phyloP scores from a whole-genome alignment of 257 asterid genomes.

The Solanum sparsipilum region DNA sequence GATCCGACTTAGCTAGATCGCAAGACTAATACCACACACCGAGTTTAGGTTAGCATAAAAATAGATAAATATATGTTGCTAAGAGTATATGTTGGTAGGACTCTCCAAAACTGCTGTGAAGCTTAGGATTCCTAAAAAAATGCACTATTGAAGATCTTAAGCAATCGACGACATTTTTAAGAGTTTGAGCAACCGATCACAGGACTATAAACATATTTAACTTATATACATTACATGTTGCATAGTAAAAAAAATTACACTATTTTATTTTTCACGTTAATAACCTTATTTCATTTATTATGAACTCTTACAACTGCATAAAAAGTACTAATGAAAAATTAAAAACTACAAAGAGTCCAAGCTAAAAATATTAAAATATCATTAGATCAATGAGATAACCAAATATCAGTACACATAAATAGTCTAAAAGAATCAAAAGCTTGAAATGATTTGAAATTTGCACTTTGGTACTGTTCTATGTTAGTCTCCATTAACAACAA shows the following conservation, averaged over 20 bases:
- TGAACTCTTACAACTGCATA: not conserved
- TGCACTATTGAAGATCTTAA: not conserved
- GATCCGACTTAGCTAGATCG: not conserved
- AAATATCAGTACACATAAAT: not conserved
- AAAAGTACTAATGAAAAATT: not conserved
- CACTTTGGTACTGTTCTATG: not conserved
- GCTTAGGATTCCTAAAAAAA: not conserved
- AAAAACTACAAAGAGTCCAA: not conserved
- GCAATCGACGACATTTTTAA: not conserved
- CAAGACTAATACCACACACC: not conserved
- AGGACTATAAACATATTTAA: not conserved
- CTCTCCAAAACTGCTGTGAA: not conserved
- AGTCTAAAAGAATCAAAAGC: not conserved
- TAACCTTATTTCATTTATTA: not conserved
- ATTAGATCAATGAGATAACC: not conserved
- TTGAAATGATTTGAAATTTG: not conserved
- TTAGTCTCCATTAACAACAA: not conserved
- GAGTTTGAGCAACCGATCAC: not conserved
- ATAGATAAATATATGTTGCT: not conserved
- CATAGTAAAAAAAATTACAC: not conserved
- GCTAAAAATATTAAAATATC: not conserved
- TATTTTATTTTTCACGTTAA: not conserved
- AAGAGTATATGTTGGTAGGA: not conserved
- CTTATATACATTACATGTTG: not conserved
- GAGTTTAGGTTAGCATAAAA: not conserved